Base-by-base conservation (phyloP, 441 rosid species). In the Pelargonium cotyledonis region DNA sequence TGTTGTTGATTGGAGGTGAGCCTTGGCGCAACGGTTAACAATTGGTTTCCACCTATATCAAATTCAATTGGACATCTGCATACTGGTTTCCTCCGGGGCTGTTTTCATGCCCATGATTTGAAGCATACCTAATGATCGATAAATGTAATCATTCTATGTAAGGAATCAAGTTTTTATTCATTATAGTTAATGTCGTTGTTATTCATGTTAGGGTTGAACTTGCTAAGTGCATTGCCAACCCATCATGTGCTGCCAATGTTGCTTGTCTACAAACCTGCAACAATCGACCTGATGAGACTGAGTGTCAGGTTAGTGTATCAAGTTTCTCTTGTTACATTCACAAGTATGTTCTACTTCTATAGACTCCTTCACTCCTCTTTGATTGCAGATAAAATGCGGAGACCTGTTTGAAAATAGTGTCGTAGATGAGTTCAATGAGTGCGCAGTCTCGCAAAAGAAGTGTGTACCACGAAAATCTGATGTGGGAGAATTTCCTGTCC, bases 241-340 rank as follows among this genome's bases (percentile, higher is more conserved):
- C 97, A 14, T 78, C 84, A 18, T 94, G 99, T 73, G 99, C 97
- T 58, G 96, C 99, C 9, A 88, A 86, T 68, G 77, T 94, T 55
- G 96, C 96, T 68, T 94, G 99, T 77, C 94, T 94, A 68, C 95
- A 94, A 77, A 94, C 97, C 23, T 94, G 97, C 85, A 91, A 94
- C 73, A 80, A 94, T 81, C 88, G 94, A 23, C 99, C 97, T 6
- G 97, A 94, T 76, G 97, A 91, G 78, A 85, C 90, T 38, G 96
- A 91, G 80, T 94, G 96, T 82, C 99, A 94, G 97, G 99, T 90
- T 75, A 64, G 80, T 69, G 72, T 41, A 69, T 8, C 65, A 63
- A 49, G 63, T 18, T 23, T 63, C 65, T 57, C 41, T 66, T 53
- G 8, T 65, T 10, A 49, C 21, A n/a, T 63, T 57, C 55, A 57